phyloP scores from a whole-genome alignment of 1,284 basidiomycete genomes.

The Leccinum fuscescens region DNA sequence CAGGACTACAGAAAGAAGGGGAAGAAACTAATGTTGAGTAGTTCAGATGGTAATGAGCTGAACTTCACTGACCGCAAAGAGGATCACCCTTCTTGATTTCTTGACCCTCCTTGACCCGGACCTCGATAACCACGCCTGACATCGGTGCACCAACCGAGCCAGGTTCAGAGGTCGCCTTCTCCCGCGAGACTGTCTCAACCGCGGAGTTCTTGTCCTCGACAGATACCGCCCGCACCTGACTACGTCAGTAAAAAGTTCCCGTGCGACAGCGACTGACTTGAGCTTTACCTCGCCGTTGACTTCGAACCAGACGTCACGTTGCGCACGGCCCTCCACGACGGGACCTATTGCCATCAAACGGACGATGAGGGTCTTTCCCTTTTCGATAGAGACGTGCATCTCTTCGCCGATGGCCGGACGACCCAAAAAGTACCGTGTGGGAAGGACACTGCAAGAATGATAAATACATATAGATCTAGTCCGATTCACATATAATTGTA shows the following conservation, averaged over 20 bases:
- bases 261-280: conserved; percentile 6
- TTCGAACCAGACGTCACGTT: conserved; percentile 98
- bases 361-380: conserved; percentile 96
- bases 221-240: conserved; percentile 83
- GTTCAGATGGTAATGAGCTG: not conserved
- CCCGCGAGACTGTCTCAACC: conserved; percentile 89
- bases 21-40: conserved; percentile 9
- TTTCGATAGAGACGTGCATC: conserved; percentile 95
- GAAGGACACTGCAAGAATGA: conserved; percentile 65
- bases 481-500: conserved; percentile 11
- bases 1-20: conserved; percentile 52
- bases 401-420: conserved; percentile 92
- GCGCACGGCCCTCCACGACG: conserved; percentile 87
- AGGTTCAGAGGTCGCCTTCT: conserved; percentile 91
- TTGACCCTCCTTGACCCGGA: conserved; percentile 94
- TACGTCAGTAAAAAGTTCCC: conserved; percentile 17
- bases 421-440: conserved; percentile 96
- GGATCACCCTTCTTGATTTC: conserved; percentile 98
- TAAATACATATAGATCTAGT: conserved; percentile 18
- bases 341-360: conserved; percentile 94
- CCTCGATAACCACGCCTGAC: conserved; percentile 98
- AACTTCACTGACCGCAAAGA: conserved; percentile 63
- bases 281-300: conserved; percentile 84
- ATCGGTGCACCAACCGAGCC: conserved; percentile 95
- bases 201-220: conserved; percentile 96